Evolutionary conservation across 2,329 filamentous ascomycete genomes (phyloP).

Genomic region (Paecilomyces sp.): DNA sequence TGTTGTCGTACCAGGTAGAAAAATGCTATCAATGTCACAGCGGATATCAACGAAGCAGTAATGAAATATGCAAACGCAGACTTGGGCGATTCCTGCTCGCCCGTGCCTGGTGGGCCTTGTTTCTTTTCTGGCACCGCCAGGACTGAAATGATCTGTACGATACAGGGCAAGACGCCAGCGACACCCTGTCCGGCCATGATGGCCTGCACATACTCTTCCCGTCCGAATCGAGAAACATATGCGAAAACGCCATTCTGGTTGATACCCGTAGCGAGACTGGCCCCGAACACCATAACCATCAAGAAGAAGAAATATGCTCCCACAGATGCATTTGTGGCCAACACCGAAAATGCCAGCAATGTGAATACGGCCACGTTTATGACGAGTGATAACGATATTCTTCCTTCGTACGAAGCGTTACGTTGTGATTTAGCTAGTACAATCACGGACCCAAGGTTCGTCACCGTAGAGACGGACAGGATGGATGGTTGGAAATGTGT

Average conservation of each 20-base stretch:
- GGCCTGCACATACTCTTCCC: slow-evolving; percentile 85
- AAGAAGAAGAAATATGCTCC: slow-evolving; percentile 71
- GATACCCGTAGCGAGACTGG: slow-evolving; percentile 72
- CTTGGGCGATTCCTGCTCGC: slow-evolving; percentile 46
- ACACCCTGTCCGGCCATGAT: slow-evolving; percentile 94
- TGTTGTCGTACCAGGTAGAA: slow-evolving; percentile 51
- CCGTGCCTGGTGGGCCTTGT: slow-evolving; percentile 14
- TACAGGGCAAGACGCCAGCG: slow-evolving; percentile 79
- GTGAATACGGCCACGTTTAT: slow-evolving; percentile 73
- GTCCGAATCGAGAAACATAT: slow-evolving; percentile 77
- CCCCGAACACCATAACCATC: slow-evolving; percentile 70
- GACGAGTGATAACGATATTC: slow-evolving; percentile 69
- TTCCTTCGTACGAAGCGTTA: slow-evolving; percentile 76
- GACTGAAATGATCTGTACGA: slow-evolving; percentile 81
- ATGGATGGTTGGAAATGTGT: slow-evolving; percentile 86
- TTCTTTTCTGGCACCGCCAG: slow-evolving; percentile 51
- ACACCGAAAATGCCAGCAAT: slow-evolving; percentile 66
- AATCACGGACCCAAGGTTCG: slow-evolving; percentile 70
- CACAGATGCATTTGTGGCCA: slow-evolving; percentile 57
- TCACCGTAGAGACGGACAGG: slow-evolving; percentile 75
- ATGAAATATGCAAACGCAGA: slow-evolving; percentile 89
- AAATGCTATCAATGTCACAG: slow-evolving; percentile 64
- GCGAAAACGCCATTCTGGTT: slow-evolving; percentile 94
- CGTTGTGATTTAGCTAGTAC: slow-evolving; percentile 73
- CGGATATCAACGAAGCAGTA: slow-evolving; percentile 72